Conservation (phyloP, 2,329 filamentous ascomycete species). For the Monosporascus sp. region DNA sequence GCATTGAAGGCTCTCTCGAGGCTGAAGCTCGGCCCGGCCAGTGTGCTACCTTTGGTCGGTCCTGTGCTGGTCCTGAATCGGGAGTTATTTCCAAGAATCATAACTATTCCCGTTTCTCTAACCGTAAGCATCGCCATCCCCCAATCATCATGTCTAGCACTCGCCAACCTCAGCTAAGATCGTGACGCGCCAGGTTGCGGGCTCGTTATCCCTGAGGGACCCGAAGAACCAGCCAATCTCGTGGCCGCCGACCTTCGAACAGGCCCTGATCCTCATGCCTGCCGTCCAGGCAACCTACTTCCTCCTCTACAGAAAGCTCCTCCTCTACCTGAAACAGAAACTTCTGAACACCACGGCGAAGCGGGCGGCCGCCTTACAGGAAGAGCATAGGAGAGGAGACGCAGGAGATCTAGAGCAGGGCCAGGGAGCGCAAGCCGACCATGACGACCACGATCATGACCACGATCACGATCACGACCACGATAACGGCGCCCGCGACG, state of each 20-base stretch:
- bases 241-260: conserved; percentile 51
- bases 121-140: conserved; percentile 16
- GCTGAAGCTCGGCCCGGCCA: conserved; percentile 18
- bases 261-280: conserved; percentile 46
- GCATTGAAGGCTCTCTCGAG: not conserved
- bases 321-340: conserved; percentile 41
- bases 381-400: not conserved
- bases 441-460: not conserved
- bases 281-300: conserved; percentile 35
- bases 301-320: conserved; percentile 41
- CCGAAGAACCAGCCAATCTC: conserved; percentile 38
- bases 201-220: conserved; percentile 25
- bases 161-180: not conserved
- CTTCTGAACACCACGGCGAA: conserved; percentile 8
- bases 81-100: conserved; percentile 52
- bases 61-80: conserved; percentile 63
- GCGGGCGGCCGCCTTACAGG: not conserved
- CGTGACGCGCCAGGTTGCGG: not conserved
- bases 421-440: conserved; percentile 2
- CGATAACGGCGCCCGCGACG: not conserved
- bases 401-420: not conserved
- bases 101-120: conserved; percentile 27
- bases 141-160: not conserved
- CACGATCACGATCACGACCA: not conserved
- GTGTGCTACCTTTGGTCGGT: conserved; percentile 57